These are phyloP conservation scores for Diaporthe helianthi DNA, from an alignment of 2,329 filamentous ascomycete species.

Conservation along the genomic window DNA sequence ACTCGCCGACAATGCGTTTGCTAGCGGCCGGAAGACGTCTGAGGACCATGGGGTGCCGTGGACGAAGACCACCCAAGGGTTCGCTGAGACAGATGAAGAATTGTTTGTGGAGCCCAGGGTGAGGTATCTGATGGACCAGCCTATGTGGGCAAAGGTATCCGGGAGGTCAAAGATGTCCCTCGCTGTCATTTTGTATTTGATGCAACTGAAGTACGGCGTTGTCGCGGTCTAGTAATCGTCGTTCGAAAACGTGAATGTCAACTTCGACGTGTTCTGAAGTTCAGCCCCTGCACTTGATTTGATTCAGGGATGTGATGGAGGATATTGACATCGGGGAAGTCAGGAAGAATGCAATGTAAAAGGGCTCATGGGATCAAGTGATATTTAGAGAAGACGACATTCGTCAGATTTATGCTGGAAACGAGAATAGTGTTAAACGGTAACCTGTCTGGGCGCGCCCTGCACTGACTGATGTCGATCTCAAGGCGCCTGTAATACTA, in stretches of 20 bases:
- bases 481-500: background rate
- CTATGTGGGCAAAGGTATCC: background rate
- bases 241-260: no score
- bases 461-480: background rate
- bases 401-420: background rate
- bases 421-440: background rate
- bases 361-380: no score
- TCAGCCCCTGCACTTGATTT: background rate
- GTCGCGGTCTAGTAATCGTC: background rate
- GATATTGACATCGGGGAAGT: background rate
- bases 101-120: background rate
- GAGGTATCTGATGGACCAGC: constrained; percentile 4
- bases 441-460: background rate
- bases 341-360: background rate
- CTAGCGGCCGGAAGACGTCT: background rate
- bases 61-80: constrained; percentile 5
- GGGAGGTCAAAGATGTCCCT: background rate
- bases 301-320: background rate
- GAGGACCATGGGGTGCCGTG: constrained; percentile 17
- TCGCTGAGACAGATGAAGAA: background rate
- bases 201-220: background rate
- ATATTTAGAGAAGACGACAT: no score
- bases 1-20: background rate
- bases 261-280: no score
- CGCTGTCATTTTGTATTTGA: background rate